Base-by-base conservation (phyloP, 495 filamentous ascomycete genomes). In the Podospora anserina region DNA sequence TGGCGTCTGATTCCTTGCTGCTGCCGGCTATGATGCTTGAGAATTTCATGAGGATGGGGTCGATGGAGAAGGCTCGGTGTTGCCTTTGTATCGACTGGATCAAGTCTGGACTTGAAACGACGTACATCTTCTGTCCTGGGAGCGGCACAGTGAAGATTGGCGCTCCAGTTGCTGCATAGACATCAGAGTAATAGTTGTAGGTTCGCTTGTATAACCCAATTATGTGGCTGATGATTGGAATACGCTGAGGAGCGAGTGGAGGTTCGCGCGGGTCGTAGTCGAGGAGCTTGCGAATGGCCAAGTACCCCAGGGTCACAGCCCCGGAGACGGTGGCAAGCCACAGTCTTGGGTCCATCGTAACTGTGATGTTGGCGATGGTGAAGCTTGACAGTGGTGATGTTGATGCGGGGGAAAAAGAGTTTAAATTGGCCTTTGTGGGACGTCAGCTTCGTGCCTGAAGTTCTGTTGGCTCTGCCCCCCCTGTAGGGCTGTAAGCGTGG, bases 91-190 rank as follows among this genome's bases (percentile, higher is more conserved):
- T 74, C 16, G 69, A 57, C 58, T 76, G 73, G 63, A 82, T 74
- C 27, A 81, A 73, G 19, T 78, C 73, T 0, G 78, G 71, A 6
- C 67, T 71, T 2, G 72, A 79, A 5, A 78, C 74, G 19, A 82
- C 69, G 63, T 82, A 82, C 61, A 81, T 76, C 64, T 78, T 78
- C 44, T 73, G 72, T 0, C 74, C 73, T 0, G 74, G 78, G 18
- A 82, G 68, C 4, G 63, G 53, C 20, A 82, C 59, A 34, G 79
- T 81, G 53, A 76, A 81, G 60, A 82, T 80, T 23, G 78, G 75
- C 4, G 64, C 27, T 16, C n/a, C 54, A 1, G 61, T 65, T 27
- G 71, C 62, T 16, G 70, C 16, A 44, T 77, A 19, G n/a, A 58
- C 5, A 18, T 58, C 55, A 4, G 55, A 19, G 13, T 58, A 26